Percentiles rank a stretch among this genome's conserved stretches.
These are phyloP conservation scores for Prunella vulgaris DNA, from an alignment of 257 asterid genomes.

Conservation along the genomic window DNA sequence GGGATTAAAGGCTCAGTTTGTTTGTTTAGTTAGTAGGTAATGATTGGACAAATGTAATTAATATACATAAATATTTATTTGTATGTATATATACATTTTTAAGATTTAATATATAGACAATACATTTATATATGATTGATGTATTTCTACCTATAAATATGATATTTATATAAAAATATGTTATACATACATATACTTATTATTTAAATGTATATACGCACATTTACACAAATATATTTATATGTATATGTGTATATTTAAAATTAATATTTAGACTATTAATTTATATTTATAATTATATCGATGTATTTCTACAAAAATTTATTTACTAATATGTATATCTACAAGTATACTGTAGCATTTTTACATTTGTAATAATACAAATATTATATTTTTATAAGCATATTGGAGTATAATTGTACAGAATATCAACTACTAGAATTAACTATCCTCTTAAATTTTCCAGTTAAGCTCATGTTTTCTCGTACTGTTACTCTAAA, in stretches of 20 bases:
- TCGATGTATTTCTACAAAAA: not conserved
- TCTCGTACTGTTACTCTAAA: not conserved
- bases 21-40: not conserved
- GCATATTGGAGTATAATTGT: not conserved
- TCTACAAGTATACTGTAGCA: not conserved
- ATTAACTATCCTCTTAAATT: conserved; percentile 4
- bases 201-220: too few species aligned
- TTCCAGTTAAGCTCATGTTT: not conserved
- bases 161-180: too few species aligned
- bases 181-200: too few species aligned
- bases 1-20: too few species aligned
- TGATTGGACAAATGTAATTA: not conserved
- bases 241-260: too few species aligned
- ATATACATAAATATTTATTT: too few species aligned
- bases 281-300: too few species aligned
- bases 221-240: too few species aligned
- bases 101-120: not conserved
- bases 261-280: not conserved
- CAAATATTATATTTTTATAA: too few species aligned
- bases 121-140: not conserved
- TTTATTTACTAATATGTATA: too few species aligned
- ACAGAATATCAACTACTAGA: conserved; percentile 12
- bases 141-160: not conserved
- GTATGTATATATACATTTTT: too few species aligned
- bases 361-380: too few species aligned